Percentiles rank a stretch among this genome's conserved stretches.
These are phyloP conservation scores for Starmerella sp. DNA, from an alignment of 805 yeast genomes.

Conservation along the genomic window DNA sequence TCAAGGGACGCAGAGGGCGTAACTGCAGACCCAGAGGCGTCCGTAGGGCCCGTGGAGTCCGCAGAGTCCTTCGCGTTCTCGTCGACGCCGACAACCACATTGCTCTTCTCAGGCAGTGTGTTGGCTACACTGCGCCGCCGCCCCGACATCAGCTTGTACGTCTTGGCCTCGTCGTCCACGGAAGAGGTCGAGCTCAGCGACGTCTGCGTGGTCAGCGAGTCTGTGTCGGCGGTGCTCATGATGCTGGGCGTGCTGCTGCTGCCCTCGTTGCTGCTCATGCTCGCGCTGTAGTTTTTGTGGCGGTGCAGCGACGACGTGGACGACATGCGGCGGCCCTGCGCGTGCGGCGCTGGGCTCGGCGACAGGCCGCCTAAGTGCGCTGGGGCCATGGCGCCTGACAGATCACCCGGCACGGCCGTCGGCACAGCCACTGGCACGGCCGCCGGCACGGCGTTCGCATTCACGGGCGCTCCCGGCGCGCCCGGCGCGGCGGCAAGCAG, in stretches of 20 bases:
- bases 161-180: neutral
- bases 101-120: neutral
- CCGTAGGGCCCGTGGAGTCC: too few relatives aligned
- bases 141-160: neutral
- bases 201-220: constrained; percentile 16
- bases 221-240: constrained; percentile 5
- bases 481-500: neutral
- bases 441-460: too few relatives aligned
- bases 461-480: too few relatives aligned
- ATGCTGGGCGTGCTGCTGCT: constrained; percentile 12
- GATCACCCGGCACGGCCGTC: too few relatives aligned
- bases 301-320: neutral
- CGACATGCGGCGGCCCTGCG: neutral
- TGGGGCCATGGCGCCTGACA: too few relatives aligned
- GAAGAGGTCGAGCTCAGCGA: constrained; percentile 10
- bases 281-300: constrained; percentile 1
- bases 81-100: neutral
- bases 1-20: too few relatives aligned
- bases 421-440: too few relatives aligned
- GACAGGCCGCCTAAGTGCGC: neutral
- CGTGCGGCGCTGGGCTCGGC: neutral
- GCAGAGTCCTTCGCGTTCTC: neutral
- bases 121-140: constrained; percentile 2
- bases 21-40: too few relatives aligned
- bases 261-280: constrained; percentile 15